Evolutionary conservation across 1,284 basidiomycete genomes (phyloP), one percentile per base, ranked within the genome.

Genomic region (Cutaneotrichosporon sp.): DNA sequence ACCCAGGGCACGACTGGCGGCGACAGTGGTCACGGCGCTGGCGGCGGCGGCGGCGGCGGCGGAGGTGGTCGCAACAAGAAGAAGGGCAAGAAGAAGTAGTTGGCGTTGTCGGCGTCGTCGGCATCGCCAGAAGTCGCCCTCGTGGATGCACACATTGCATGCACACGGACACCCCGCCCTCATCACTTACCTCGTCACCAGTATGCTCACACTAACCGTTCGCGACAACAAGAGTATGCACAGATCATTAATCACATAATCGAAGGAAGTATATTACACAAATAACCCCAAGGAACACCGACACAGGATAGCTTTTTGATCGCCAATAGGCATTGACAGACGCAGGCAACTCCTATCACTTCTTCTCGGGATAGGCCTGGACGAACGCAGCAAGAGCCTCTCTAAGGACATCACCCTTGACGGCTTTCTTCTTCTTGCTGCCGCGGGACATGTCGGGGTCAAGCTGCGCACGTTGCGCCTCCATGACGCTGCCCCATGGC

Each of bases 331-430:
- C n/a, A n/a, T n/a, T n/a, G n/a, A n/a, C n/a, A n/a, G n/a, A n/a
- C n/a, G n/a, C n/a, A n/a, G n/a, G n/a, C n/a, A n/a, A n/a, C 45
- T 23, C n/a, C 17, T 12, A 20, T n/a, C 36, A 34, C 54, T 48
- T 41, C 4, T 42, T 49, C 49, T 44, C 51, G 9, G 50, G 52
- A 22, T 50, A 54, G 17, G 37, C 34, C 9, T 42, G 41, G 4
- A 51, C 35, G 26, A 62, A 62, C 8, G 60, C 58, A 4, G 37
- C 41, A 9, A 72, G 46, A 15, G 67, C 65, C 22, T 36, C 49
- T 50, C 65, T 63, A 63, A 69, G 66, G 17, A 65, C 64, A 18
- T 61, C 60, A 2, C 66, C 62, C 51, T 72, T 72, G 20, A 55
- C 49, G 8, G 59, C 63, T 61, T 68, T 69, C 55, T 70, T 72